A percentile compares a stretch with the other conserved stretches of the same genome.
phyloP scores from a whole-genome alignment of 192 early-diverging fungal species.

The Linnemannia elongata region DNA sequence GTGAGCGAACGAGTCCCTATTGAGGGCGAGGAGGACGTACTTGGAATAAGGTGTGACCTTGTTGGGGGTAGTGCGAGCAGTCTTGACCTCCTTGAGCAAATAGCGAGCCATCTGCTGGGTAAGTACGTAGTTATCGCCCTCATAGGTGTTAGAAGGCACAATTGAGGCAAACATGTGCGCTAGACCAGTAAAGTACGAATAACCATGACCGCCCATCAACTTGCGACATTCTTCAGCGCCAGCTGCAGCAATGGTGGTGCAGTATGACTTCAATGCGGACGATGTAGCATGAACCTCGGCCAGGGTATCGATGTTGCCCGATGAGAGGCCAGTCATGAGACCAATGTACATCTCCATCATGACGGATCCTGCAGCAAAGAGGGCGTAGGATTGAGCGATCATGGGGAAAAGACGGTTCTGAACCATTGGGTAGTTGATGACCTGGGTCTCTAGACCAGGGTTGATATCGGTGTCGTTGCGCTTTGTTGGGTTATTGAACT shows the following conservation, averaged over 20 bases:
- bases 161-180: constrained; percentile 74
- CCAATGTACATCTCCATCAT: constrained; percentile 60
- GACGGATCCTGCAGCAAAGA: constrained; percentile 45
- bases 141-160: constrained; percentile 82
- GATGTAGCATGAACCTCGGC: constrained; percentile 86
- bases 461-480: constrained; percentile 62
- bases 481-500: constrained; percentile 60
- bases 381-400: constrained; percentile 68
- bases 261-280: constrained; percentile 81
- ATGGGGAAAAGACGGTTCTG: constrained; percentile 66
- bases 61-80: constrained; percentile 20
- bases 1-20: constrained; percentile 17
- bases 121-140: constrained; percentile 88
- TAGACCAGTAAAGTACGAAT: constrained; percentile 79
- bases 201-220: constrained; percentile 84
- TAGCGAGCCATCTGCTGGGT: constrained; percentile 89
- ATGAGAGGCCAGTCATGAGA: constrained; percentile 71
- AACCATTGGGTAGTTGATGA: constrained; percentile 67
- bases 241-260: constrained; percentile 73
- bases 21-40: constrained; percentile 34
- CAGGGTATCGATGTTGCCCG: constrained; percentile 51
- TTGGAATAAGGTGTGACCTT: constrained; percentile 49
- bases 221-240: constrained; percentile 81
- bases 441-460: constrained; percentile 62
- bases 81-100: constrained; percentile 66